Conservation (phyloP, 2,329 filamentous ascomycete species). For the Botryotinia convoluta region DNA sequence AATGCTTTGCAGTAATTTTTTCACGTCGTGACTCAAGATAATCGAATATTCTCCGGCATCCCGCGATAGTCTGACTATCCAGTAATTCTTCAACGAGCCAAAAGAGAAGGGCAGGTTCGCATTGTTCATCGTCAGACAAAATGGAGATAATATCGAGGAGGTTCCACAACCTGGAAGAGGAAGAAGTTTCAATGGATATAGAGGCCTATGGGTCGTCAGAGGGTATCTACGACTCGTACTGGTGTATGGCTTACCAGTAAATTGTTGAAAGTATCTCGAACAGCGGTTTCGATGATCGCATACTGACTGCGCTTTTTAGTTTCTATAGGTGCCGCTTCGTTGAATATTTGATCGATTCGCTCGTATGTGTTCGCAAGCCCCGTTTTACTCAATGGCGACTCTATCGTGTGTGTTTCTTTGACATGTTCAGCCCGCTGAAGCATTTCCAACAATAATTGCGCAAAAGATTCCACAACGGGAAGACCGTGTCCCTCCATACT, state of each 20-base stretch:
- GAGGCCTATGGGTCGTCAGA: constrained; percentile 57
- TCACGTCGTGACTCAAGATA: constrained; percentile 93
- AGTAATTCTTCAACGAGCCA: constrained; percentile 92
- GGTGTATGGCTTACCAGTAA: constrained; percentile 61
- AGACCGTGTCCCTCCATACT: constrained; percentile 54
- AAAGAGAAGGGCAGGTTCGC: constrained; percentile 77
- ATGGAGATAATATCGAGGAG: constrained; percentile 88
- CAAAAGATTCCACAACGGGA: constrained; percentile 53
- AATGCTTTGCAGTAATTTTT: constrained; percentile 75
- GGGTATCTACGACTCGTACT: constrained; percentile 31
- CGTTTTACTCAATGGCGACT: constrained; percentile 71
- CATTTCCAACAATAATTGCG: constrained; percentile 53
- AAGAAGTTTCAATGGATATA: constrained; percentile 71
- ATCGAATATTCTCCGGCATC: constrained; percentile 88
- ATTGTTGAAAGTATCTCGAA: constrained; percentile 74
- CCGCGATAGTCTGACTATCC: constrained; percentile 91
- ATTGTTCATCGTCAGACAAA: constrained; percentile 76
- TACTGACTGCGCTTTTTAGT: constrained; percentile 48
- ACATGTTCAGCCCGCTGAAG: constrained; percentile 56
- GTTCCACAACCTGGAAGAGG: constrained; percentile 87
- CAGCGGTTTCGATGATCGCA: constrained; percentile 78
- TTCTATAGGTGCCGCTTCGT: constrained; percentile 32
- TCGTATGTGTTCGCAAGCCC: constrained; percentile 55
- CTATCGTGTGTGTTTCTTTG: constrained; percentile 61
- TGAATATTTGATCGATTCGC: constrained; percentile 46